These are phyloP conservation scores for Nemania serpens DNA, from an alignment of 2,329 filamentous ascomycete species.

Conservation along the genomic window DNA sequence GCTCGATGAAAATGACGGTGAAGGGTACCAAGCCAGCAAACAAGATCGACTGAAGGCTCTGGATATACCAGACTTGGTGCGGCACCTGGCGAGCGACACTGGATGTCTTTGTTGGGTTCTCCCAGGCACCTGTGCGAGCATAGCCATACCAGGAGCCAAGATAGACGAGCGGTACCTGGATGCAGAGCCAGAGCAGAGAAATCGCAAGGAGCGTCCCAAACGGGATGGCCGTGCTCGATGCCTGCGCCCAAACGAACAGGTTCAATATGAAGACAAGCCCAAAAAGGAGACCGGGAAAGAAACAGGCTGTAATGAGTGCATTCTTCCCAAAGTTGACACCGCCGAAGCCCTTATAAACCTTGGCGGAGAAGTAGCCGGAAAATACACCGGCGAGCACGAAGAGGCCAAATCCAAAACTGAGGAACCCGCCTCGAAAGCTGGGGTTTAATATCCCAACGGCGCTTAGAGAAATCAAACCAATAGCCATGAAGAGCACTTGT, in stretches of 20 bases:
- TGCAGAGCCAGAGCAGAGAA: conserved; percentile 78
- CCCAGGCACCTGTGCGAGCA: conserved; percentile 68
- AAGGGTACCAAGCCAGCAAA: conserved; percentile 81
- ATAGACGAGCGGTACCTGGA: conserved; percentile 85
- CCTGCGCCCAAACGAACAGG: conserved; percentile 88
- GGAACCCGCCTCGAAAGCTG: conserved; percentile 86
- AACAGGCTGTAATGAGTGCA: conserved; percentile 73
- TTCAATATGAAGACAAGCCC: conserved; percentile 78
- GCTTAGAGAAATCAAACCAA: conserved; percentile 72
- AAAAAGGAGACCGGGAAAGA: conserved; percentile 82
- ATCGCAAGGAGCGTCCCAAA: conserved; percentile 78
- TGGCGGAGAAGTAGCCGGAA: conserved; percentile 84
- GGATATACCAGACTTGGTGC: conserved; percentile 74
- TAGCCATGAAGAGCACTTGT: conserved; percentile 82
- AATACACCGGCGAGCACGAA: conserved; percentile 84
- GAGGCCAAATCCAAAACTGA: conserved; percentile 80
- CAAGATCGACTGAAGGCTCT: conserved; percentile 65
- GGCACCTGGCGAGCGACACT: conserved; percentile 75
- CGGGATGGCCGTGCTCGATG: conserved; percentile 84
- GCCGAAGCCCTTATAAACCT: conserved; percentile 82
- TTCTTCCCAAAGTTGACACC: conserved; percentile 77
- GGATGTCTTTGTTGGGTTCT: conserved; percentile 80
- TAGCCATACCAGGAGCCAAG: conserved; percentile 79
- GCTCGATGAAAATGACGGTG: conserved; percentile 84
- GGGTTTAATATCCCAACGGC: conserved; percentile 81